Evolutionary conservation across 805 yeast genomes (phyloP).

Genomic region (Metschnikowia proteae): DNA sequence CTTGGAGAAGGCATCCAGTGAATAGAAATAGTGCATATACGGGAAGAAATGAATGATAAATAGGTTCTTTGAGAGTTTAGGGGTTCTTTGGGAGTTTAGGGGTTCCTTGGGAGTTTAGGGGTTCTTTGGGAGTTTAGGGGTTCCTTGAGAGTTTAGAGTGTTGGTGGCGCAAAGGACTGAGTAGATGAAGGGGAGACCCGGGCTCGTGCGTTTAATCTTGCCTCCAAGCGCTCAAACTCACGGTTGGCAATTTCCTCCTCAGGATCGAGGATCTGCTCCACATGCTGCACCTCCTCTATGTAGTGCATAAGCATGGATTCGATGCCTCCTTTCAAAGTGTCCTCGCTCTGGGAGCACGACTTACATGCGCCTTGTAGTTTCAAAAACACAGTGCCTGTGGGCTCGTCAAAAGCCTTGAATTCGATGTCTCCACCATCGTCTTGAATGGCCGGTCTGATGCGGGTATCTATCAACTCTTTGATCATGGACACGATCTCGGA

Average conservation of each 20-base stretch:
- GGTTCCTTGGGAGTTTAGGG: too few relatives aligned
- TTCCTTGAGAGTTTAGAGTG: constrained; percentile 9
- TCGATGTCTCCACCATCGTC: constrained; percentile 99
- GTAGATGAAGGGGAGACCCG: constrained; percentile 13
- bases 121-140: not conserved
- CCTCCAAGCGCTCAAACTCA: constrained; percentile 83
- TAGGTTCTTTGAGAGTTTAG: too few relatives aligned
- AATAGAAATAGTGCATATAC: not conserved
- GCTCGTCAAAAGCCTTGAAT: constrained; percentile 79
- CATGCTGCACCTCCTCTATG: constrained; percentile 90
- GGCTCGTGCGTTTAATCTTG: constrained; percentile 26
- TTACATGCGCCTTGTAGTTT: constrained; percentile 95
- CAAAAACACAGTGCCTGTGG: constrained; percentile 81
- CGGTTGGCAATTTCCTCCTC: constrained; percentile 72
- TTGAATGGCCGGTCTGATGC: constrained; percentile 95
- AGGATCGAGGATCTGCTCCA: constrained; percentile 77
- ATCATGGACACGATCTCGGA: constrained; percentile 81
- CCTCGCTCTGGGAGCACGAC: constrained; percentile 85
- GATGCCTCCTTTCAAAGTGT: constrained; percentile 91
- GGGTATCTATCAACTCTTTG: constrained; percentile 86
- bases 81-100: not conserved
- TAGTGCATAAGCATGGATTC: constrained; percentile 97
- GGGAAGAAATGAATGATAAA: too few relatives aligned
- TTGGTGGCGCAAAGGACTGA: constrained; percentile 24
- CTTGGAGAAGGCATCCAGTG: constrained; percentile 7